Evolutionary conservation across 2,329 filamentous ascomycete species (phyloP).

Genomic region (Metarhizium robertsii): DNA sequence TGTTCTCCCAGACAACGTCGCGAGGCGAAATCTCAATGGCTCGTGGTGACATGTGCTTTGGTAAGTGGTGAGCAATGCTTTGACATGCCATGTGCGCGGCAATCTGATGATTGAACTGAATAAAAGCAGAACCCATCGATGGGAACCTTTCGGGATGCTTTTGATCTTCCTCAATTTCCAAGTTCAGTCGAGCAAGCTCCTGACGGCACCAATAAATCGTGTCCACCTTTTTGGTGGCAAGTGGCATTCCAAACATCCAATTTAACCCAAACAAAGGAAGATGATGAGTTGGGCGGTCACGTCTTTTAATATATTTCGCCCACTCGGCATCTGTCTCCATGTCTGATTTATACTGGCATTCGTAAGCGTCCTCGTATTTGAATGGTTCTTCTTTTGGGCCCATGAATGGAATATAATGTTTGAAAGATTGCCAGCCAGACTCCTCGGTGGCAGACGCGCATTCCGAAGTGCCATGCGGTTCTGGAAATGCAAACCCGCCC

Average conservation of each 20-base stretch:
- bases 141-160: slow-evolving; percentile 77
- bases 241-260: slow-evolving; percentile 72
- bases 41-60: slow-evolving; percentile 86
- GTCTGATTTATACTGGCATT: slow-evolving; percentile 47
- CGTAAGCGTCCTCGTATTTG: slow-evolving; percentile 55
- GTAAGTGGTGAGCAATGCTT: slow-evolving; percentile 79
- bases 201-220: slow-evolving; percentile 86
- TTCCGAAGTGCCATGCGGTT: slow-evolving; percentile 46
- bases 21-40: slow-evolving; percentile 88
- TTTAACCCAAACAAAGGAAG: slow-evolving; percentile 51
- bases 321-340: slow-evolving; percentile 61
- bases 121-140: slow-evolving; percentile 91
- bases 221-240: slow-evolving; percentile 84
- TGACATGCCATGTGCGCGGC: slow-evolving; percentile 98
- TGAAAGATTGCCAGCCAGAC: slow-evolving; percentile 41
- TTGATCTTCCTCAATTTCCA: slow-evolving; percentile 89
- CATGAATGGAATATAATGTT: slow-evolving; percentile 39
- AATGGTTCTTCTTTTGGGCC: slow-evolving; percentile 29
- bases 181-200: slow-evolving; percentile 76
- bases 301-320: slow-evolving; percentile 73
- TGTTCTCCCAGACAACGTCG: slow-evolving; percentile 94
- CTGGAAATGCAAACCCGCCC: slow-evolving; percentile 51
- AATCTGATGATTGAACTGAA: slow-evolving; percentile 97
- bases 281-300: slow-evolving; percentile 77
- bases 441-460: slow-evolving; percentile 31